Conservation (phyloP, 179 eudicot species). For the Silene coronaria region DNA sequence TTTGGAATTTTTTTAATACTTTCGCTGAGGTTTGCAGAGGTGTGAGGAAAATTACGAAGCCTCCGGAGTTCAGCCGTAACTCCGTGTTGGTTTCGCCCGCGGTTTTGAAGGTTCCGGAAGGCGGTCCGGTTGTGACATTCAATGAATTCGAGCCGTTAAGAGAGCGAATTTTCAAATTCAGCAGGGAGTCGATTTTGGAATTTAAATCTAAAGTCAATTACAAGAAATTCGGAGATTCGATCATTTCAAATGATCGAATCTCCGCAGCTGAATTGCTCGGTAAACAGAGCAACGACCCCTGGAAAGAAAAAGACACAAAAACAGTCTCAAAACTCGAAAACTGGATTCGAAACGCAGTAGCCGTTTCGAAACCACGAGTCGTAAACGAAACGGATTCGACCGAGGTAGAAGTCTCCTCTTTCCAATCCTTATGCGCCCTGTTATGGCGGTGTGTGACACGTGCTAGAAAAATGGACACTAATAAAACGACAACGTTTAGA, state of each 20-base stretch:
- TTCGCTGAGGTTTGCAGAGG: constrained; percentile 76
- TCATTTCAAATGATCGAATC: constrained; percentile 13
- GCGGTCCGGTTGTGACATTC: constrained; percentile 69
- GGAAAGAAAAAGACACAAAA: constrained; percentile 32
- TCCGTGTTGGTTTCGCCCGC: constrained; percentile 61
- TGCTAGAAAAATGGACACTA: constrained; percentile 43
- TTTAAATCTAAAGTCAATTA: constrained; percentile 53
- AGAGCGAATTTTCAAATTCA: constrained; percentile 74
- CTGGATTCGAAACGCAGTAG: constrained; percentile 33
- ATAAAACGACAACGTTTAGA: constrained; percentile 66
- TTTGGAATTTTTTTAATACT: constrained; percentile 88
- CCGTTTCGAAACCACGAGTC: constrained; percentile 22
- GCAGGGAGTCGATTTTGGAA: constrained; percentile 47
- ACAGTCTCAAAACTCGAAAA: constrained; percentile 30
- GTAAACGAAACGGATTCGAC: constrained; percentile 24
- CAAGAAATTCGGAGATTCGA: constrained; percentile 18
- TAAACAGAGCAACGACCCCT: constrained; percentile 58
- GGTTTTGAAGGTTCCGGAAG: constrained; percentile 57
- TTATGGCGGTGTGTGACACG: constrained; percentile 86
- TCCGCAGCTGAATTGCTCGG: constrained; percentile 48
- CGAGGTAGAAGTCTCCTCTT: constrained; percentile 60
- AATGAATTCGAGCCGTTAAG: constrained; percentile 47
- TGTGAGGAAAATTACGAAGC: constrained; percentile 27
- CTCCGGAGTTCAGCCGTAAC: constrained; percentile 56
- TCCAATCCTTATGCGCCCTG: constrained; percentile 68